Conservation (phyloP, 2,329 filamentous ascomycete genomes). For the Pseudocercospora vitis region DNA sequence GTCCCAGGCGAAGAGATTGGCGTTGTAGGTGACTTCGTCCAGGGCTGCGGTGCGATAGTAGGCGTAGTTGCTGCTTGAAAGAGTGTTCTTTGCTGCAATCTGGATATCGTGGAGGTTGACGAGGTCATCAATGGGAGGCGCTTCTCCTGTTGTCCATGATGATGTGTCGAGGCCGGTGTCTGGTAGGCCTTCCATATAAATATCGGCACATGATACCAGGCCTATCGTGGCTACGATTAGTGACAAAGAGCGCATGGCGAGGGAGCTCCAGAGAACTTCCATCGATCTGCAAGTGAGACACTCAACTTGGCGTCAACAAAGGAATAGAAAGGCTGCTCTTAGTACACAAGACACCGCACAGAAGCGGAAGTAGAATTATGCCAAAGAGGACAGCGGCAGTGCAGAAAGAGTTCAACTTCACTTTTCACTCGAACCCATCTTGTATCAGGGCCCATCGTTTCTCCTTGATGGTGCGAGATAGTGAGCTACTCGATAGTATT, state of each 20-base stretch:
- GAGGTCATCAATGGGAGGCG: conserved; percentile 30
- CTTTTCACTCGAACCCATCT: neutral
- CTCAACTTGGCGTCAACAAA: neutral
- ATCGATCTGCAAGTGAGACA: neutral
- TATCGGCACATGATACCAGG: conserved; percentile 21
- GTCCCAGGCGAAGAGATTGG: conserved; percentile 32
- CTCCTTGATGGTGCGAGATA: neutral
- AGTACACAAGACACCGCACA: neutral
- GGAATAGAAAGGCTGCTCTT: neutral
- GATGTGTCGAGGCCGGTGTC: conserved; percentile 34
- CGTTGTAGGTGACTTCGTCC: conserved; percentile 34
- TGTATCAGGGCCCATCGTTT: neutral
- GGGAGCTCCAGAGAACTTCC: neutral
- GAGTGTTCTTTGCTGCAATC: conserved; percentile 45
- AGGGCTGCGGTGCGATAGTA: conserved; percentile 34
- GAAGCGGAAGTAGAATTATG: neutral
- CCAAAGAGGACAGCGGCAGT: neutral
- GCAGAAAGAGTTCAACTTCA: neutral
- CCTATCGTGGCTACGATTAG: conserved; percentile 1
- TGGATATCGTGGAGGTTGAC: conserved; percentile 34
- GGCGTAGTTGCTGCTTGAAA: conserved; percentile 47
- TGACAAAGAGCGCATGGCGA: conserved; percentile 1
- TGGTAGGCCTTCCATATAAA: conserved; percentile 33
- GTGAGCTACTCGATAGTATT: neutral
- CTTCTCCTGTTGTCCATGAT: conserved; percentile 27